A percentile compares a stretch with the other conserved stretches of the same genome.
Evolutionary conservation across 2,329 filamentous ascomycete species (phyloP).

Genomic region (Trichoderma afroharzianum): DNA sequence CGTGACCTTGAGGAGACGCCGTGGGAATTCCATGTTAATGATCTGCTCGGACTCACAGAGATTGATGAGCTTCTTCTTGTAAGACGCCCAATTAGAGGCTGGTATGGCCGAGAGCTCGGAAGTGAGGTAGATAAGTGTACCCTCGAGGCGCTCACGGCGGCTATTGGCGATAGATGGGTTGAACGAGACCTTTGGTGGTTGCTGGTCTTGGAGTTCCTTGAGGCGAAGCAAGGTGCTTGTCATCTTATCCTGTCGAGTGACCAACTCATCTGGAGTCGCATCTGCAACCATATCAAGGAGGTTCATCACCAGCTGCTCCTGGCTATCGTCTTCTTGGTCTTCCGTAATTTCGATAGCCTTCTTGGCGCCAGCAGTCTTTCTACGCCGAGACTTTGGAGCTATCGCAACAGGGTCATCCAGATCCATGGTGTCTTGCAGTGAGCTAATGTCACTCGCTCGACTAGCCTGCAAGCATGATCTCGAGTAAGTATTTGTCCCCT

Average conservation of each 20-base stretch:
- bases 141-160: slow-evolving; percentile 10
- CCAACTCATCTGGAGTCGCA: neutral
- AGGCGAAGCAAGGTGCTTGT: neutral
- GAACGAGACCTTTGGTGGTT: neutral
- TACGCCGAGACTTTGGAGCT: neutral
- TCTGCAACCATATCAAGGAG: neutral
- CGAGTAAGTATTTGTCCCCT: neutral
- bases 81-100: slow-evolving; percentile 20
- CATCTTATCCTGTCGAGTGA: neutral
- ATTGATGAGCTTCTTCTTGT: slow-evolving; percentile 24
- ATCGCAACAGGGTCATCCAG: neutral
- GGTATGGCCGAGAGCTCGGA: slow-evolving; percentile 23
- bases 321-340: neutral
- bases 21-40: slow-evolving; percentile 19
- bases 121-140: neutral
- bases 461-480: neutral
- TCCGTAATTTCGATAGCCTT: neutral
- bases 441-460: neutral
- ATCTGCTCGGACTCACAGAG: slow-evolving; percentile 18
- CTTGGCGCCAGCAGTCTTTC: neutral
- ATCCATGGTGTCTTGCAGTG: neutral
- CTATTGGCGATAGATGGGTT: neutral
- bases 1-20: slow-evolving; percentile 25
- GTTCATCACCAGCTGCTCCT: neutral
- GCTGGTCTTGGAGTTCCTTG: neutral